Percentiles rank a stretch among this genome's conserved stretches.
Conservation (phyloP, 352 stramenopile genomes). For the Stephanocyclus meneghinianus region DNA sequence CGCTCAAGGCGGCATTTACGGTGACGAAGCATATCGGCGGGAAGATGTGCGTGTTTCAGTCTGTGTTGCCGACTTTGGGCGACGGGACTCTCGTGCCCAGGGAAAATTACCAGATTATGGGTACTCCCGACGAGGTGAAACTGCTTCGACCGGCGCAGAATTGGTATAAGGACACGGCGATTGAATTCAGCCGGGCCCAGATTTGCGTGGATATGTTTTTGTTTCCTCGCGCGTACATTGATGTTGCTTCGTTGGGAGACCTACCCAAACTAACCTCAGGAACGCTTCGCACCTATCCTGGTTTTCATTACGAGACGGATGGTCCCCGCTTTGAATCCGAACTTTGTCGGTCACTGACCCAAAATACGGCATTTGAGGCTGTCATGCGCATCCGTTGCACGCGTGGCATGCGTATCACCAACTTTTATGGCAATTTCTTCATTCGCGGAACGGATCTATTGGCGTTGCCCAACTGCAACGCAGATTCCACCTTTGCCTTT, state of each 20-base stretch:
- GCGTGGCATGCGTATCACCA: constrained; percentile 94
- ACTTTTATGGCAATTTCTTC: constrained; percentile 99
- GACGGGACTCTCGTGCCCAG: constrained; percentile 84
- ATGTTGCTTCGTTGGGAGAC: constrained; percentile 92
- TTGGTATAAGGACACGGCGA: constrained; percentile 88
- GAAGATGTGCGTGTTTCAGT: constrained; percentile 86
- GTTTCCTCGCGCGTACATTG: constrained; percentile 92
- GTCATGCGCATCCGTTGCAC: constrained; percentile 97
- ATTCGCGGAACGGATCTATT: constrained; percentile 96
- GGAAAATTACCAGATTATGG: constrained; percentile 85
- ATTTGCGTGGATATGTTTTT: constrained; percentile 99
- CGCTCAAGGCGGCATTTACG: constrained; percentile 94
- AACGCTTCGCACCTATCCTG: constrained; percentile 95
- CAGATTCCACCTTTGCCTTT: constrained; percentile 94
- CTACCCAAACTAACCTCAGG: constrained; percentile 94
- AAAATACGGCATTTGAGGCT: constrained; percentile 93
- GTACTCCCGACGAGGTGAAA: constrained; percentile 75
- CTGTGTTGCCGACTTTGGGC: constrained; percentile 83
- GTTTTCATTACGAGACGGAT: constrained; percentile 90
- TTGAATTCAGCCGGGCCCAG: constrained; percentile 97
- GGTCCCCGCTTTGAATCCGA: constrained; percentile 92
- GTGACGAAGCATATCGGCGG: constrained; percentile 92
- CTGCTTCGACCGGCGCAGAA: constrained; percentile 55
- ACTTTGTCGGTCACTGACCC: constrained; percentile 88
- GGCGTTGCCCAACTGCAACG: constrained; percentile 92